Conservation (phyloP, 73 alveolate genomes). For the Tetrahymena malaccensis region DNA sequence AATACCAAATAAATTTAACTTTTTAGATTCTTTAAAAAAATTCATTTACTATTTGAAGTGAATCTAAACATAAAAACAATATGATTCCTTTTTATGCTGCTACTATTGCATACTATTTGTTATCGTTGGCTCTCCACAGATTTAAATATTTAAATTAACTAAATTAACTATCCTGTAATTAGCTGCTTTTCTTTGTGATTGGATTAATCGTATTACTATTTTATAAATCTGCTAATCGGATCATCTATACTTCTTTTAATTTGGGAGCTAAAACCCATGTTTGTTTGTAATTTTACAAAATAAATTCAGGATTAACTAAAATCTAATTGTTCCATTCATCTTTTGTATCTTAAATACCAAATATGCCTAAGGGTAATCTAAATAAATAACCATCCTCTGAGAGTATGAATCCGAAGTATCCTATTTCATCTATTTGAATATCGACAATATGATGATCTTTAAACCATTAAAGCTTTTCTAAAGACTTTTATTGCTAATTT, state of each 20-base stretch:
- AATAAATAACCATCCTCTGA: background rate
- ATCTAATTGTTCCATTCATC: background rate
- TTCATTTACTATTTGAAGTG: background rate
- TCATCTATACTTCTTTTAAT: background rate
- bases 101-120: background rate
- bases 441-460: background rate
- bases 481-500: background rate
- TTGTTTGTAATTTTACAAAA: background rate
- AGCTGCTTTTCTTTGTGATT: background rate
- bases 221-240: background rate
- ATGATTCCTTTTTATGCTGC: background rate
- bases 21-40: background rate
- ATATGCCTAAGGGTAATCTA: background rate
- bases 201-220: background rate
- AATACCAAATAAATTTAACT: background rate
- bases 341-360: background rate
- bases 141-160: background rate
- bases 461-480: background rate
- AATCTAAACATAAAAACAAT: background rate
- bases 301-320: background rate
- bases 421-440: background rate
- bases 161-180: background rate
- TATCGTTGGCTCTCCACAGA: background rate
- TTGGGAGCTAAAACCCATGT: background rate
- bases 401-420: background rate